Base-by-base conservation (phyloP, 192 early-diverging fungal genomes). In the Dispira parvispora region DNA sequence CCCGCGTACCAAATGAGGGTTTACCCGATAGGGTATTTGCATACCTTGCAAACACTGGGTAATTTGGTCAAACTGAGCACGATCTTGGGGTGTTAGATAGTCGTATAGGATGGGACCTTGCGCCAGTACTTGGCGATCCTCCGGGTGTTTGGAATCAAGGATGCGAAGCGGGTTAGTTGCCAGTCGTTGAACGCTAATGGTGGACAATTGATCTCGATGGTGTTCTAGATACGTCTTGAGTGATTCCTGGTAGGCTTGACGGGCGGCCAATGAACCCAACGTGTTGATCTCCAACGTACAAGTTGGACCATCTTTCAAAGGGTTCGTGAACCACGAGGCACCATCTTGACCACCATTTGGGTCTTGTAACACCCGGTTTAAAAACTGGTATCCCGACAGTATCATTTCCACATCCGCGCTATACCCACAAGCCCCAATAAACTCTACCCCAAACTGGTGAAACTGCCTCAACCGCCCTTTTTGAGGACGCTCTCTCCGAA, bases 391-490 rank as follows among this genome's bases (percentile, higher is more conserved):
- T 38, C 32, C 32, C 6, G 32, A 38, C 32, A 38, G 32, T 38
- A 86, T 81, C 26, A 73, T 68, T 49, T 86, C 84, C 9, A 84
- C 75, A 64, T 86, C 84, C 8, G 72, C 68, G 0, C 78, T 75
- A 1, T 78, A 70, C 64, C 82, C 74, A 18, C 65, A 47, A 16
- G 73, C 62, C 1, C 82, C 84, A 45, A 80, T 72, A 2, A 77
- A 46, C 47, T 86, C 84, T 18, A 86, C 62, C 0, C 84, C 84
- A 50, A 86, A 79, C 71, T 86, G 84, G 53, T 86, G 81, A 69
- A 86, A 86, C 78, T 86, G 84, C 42, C 84, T 73, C 62, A 82
- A 67, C 25, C 84, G 71, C 8, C 84, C 84, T 47, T 80, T 81
- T 55, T 86, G 84, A 32, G 82, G 84, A n/a, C 82, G 69, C 60